Evolutionary conservation across 2,329 filamentous ascomycete genomes (phyloP), one percentile per base, ranked within the genome.

Genomic region (Aspergillus pseudoviridinutans): DNA sequence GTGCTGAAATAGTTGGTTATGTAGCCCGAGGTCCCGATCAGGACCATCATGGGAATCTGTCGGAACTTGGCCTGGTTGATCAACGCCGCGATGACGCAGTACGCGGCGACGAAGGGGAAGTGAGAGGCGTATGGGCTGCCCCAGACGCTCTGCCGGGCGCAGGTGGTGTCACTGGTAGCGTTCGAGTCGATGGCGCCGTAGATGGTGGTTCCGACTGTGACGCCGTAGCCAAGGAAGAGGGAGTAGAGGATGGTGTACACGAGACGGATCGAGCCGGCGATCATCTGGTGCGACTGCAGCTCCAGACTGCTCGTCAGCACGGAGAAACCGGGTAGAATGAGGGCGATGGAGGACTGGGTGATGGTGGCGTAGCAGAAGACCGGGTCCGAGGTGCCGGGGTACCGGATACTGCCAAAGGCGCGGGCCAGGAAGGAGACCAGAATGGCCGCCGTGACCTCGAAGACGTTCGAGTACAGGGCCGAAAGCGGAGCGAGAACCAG

Each of bases 31-130:
- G 91, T 78, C 0, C 89, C 84, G 67, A 94, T 90, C 58, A 84
- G 49, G 1, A 89, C 75, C 85, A 92, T 92, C 54, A 89, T 81
- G 0, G 89, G 89, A 38, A 87, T 82, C 69, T 92, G 89, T 66
- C 84, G 87, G 80, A 83, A 88, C 73, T 91, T 90, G 57, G 88
- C 88, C 65, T 92, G 89, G 72, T 92, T 92, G 72, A 92, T 87
- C 66, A 92, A 80, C 59, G 87, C 88, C 41, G 92, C 81, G 68
- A 87, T 89, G 35, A 91, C 69, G 28, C 89, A 86, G 69, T 92
- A 93, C 0, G 82, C 74, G 0, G 88, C 84, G 0, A 92, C 90
- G 66, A 91, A 91, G 47, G 87, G 75, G 74, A 92, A 91, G 56
- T 81, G 83, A 59, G 80, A 83, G 17, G 66, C 62, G 17, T 71